Percentiles rank a stretch among this genome's conserved stretches.
phyloP scores from a whole-genome alignment of 441 rosid genomes.

The Pelargonium cotyledonis region DNA sequence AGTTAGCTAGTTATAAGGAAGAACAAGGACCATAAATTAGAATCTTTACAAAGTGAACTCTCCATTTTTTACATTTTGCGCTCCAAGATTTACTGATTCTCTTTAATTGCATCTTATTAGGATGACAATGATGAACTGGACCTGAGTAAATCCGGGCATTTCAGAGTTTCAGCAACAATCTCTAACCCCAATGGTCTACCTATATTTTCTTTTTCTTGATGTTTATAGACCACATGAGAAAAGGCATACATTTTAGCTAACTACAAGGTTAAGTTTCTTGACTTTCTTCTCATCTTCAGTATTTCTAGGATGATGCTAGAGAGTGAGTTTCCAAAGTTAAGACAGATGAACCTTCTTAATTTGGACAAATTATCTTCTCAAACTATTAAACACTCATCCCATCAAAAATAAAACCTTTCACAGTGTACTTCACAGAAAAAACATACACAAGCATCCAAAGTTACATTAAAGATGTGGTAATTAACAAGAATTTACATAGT shows the following conservation, averaged over 20 bases:
- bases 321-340: background rate
- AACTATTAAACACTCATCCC: background rate
- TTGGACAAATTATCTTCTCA: background rate
- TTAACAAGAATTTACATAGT: constrained; percentile 1
- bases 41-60: too few relatives aligned
- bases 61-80: too few relatives aligned
- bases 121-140: background rate
- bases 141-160: background rate
- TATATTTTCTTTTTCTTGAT: background rate
- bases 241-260: background rate
- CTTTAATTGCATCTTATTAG: background rate
- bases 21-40: too few relatives aligned
- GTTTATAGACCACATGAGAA: background rate
- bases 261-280: background rate
- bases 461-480: background rate
- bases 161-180: background rate
- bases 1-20: too few relatives aligned
- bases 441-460: background rate
- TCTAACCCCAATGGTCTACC: background rate
- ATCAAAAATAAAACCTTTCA: background rate
- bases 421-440: background rate
- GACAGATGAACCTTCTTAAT: background rate
- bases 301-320: background rate
- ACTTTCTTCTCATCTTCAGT: background rate
- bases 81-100: background rate